Evolutionary conservation across 2,329 filamentous ascomycete species (phyloP).

Genomic region (Aspergillus vadensis): DNA sequence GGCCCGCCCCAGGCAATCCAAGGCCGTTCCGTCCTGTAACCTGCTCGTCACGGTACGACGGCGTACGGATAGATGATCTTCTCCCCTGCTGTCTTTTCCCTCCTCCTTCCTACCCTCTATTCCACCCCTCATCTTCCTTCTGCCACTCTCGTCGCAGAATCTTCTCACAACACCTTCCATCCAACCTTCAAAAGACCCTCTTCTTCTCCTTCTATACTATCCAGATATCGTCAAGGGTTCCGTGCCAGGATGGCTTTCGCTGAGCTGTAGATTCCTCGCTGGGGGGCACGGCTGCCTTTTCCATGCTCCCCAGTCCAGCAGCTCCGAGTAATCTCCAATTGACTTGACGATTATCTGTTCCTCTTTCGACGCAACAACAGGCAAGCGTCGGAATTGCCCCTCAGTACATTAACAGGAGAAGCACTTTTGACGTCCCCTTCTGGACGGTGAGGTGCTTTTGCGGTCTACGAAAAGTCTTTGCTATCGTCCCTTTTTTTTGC

Average conservation of each 20-base stretch:
- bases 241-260: slow-evolving; percentile 72
- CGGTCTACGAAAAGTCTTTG: slow-evolving; percentile 17
- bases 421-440: slow-evolving; percentile 37
- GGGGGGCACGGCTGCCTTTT: slow-evolving; percentile 62
- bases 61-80: slow-evolving; percentile 20
- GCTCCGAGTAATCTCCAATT: slow-evolving; percentile 68
- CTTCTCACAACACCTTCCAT: slow-evolving; percentile 11
- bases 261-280: slow-evolving; percentile 90
- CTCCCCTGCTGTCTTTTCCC: slow-evolving; percentile 26
- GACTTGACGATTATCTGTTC: slow-evolving; percentile 57
- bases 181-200: not conserved
- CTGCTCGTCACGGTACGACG: slow-evolving; percentile 18
- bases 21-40: slow-evolving; percentile 21
- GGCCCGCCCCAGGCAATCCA: slow-evolving; percentile 24
- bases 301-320: slow-evolving; percentile 78
- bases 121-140: slow-evolving; percentile 24
- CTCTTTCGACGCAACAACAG: slow-evolving; percentile 50
- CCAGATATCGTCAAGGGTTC: slow-evolving; percentile 71
- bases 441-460: slow-evolving; percentile 42
- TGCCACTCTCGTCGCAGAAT: slow-evolving; percentile 21
- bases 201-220: slow-evolving; percentile 21
- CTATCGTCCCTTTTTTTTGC: slow-evolving; percentile 9
- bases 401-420: slow-evolving; percentile 42
- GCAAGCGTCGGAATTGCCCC: slow-evolving; percentile 64
- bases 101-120: slow-evolving; percentile 17